Conservation (phyloP, 2,329 filamentous ascomycete genomes). For the Podosphaera xanthii region DNA sequence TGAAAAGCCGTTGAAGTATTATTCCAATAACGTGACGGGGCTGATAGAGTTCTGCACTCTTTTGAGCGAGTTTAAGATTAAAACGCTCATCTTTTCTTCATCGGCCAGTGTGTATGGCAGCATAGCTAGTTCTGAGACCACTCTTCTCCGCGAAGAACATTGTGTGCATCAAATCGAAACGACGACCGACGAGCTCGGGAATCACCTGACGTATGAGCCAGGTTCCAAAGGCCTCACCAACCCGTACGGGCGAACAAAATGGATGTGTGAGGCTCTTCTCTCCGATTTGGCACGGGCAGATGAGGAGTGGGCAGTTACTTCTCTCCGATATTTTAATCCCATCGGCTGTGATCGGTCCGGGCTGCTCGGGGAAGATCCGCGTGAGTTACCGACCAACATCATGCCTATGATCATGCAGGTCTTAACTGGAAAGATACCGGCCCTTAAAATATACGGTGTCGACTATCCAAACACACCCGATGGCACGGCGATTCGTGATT, state of each 20-base stretch:
- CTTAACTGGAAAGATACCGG: conserved; percentile 27
- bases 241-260: conserved; percentile 44
- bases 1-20: conserved; percentile 35
- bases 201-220: conserved; percentile 20
- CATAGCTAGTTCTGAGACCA: conserved; percentile 25
- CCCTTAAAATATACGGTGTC: conserved; percentile 37
- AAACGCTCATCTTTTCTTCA: conserved; percentile 43
- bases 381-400: conserved; percentile 36
- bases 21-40: conserved; percentile 43
- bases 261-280: conserved; percentile 43
- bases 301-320: conserved; percentile 37
- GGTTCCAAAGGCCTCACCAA: conserved; percentile 35
- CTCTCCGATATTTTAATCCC: conserved; percentile 45
- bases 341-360: conserved; percentile 42
- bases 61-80: conserved; percentile 35
- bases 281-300: conserved; percentile 37
- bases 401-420: conserved; percentile 41
- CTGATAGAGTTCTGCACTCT: conserved; percentile 34
- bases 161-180: conserved; percentile 27
- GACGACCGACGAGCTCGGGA: conserved; percentile 21
- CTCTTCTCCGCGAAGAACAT: conserved; percentile 28
- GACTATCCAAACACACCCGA: conserved; percentile 39
- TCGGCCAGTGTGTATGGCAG: conserved; percentile 44
- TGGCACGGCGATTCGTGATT: conserved; percentile 43
- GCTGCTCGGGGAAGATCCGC: conserved; percentile 38